phyloP scores from a whole-genome alignment of 1,284 basidiomycete species.

The Leccinum subrobustum region DNA sequence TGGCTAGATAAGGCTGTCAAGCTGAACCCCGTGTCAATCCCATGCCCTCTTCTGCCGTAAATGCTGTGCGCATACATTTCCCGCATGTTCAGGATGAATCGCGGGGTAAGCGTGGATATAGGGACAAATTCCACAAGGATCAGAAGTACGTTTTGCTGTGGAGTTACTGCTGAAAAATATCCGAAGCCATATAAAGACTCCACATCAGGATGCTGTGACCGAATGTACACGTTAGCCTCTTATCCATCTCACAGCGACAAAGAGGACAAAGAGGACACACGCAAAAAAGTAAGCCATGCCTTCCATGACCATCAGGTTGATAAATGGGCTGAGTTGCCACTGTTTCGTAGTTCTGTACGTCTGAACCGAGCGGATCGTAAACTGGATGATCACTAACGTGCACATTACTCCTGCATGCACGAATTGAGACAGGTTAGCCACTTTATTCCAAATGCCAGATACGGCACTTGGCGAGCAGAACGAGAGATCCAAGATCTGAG shows the following conservation, averaged over 20 bases:
- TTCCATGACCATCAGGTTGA: not conserved
- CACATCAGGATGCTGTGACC: not conserved
- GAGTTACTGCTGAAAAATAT: not conserved
- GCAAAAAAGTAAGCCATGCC: not conserved
- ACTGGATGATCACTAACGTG: not conserved
- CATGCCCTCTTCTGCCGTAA: not conserved
- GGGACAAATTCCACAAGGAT: not conserved
- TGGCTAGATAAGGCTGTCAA: not conserved
- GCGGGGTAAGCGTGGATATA: not conserved
- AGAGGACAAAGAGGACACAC: not conserved
- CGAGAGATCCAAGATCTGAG: not conserved
- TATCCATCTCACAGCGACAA: not conserved
- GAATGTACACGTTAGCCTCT: not conserved
- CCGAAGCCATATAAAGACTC: not conserved
- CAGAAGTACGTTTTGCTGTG: not conserved
- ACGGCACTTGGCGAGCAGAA: not conserved
- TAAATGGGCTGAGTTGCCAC: not conserved
- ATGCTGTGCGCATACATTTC: not conserved
- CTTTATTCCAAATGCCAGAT: not conserved
- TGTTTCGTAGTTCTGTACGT: not conserved
- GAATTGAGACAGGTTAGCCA: not conserved
- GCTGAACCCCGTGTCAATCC: not conserved
- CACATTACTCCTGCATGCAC: not conserved
- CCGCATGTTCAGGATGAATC: not conserved
- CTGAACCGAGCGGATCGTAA: not conserved